Percentiles rank a stretch among this genome's conserved stretches.
Evolutionary conservation across 2,329 filamentous ascomycete genomes (phyloP).

Genomic region (Diplodia sapinea): DNA sequence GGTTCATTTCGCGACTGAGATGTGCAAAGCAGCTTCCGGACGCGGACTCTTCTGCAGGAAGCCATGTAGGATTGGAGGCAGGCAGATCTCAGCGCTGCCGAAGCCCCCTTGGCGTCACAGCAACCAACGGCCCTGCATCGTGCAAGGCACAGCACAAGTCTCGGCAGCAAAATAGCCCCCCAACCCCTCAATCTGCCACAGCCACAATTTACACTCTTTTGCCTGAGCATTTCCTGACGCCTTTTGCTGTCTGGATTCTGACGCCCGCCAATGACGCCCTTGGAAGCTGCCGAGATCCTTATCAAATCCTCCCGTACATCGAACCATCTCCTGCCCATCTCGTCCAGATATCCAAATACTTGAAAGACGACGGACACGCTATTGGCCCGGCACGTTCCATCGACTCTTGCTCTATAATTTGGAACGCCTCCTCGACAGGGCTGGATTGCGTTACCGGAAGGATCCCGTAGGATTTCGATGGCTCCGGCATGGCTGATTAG

Average conservation of each 20-base stretch:
- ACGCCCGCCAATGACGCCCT: constrained; percentile 10
- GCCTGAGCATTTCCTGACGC: neutral
- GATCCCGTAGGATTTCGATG: neutral
- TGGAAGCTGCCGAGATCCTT: neutral
- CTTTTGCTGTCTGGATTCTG: neutral
- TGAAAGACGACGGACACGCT: neutral
- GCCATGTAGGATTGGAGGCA: neutral
- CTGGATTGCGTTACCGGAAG: neutral
- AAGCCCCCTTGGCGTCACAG: neutral
- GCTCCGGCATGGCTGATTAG: constrained; percentile 4
- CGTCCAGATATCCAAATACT: neutral
- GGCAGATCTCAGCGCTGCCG: neutral
- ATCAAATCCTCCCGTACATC: neutral
- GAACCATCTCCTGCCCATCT: constrained; percentile 8
- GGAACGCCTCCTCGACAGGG: neutral
- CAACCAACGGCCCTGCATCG: constrained; percentile 10
- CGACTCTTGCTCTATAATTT: neutral
- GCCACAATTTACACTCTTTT: constrained; percentile 4
- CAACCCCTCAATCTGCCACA: constrained; percentile 10
- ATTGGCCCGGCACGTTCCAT: neutral
- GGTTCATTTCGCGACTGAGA: neutral
- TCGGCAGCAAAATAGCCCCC: neutral
- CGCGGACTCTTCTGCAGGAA: neutral
- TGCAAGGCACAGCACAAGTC: constrained; percentile 19
- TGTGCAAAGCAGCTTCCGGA: constrained; percentile 1